Evolutionary conservation across 495 filamentous ascomycete species (phyloP).

Genomic region (Aspergillus steynii): DNA sequence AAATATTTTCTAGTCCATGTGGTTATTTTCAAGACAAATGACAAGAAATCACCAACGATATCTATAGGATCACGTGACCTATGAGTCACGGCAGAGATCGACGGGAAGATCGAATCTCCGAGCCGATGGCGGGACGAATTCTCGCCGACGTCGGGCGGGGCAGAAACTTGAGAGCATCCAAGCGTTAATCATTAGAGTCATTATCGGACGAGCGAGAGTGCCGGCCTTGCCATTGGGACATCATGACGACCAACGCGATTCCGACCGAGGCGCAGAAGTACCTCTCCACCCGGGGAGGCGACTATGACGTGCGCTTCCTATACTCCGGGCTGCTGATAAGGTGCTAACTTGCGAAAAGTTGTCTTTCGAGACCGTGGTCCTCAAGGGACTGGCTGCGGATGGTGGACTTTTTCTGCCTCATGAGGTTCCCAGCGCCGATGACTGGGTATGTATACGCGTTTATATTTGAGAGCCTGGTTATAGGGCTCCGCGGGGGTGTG

Average conservation of each 20-base stretch:
- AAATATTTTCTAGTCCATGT: not conserved
- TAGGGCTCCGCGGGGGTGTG: not conserved
- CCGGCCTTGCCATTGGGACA: not conserved
- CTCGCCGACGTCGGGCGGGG: slow-evolving; percentile 12
- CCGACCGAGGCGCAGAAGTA: slow-evolving; percentile 66
- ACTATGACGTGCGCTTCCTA: slow-evolving; percentile 61
- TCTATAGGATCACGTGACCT: not conserved
- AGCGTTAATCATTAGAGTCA: not conserved
- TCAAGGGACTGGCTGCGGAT: slow-evolving; percentile 87
- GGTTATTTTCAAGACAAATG: not conserved
- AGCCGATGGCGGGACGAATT: slow-evolving; percentile 5
- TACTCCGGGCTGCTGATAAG: not conserved
- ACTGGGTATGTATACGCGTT: slow-evolving; percentile 45
- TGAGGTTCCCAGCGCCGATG: slow-evolving; percentile 53
- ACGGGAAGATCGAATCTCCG: slow-evolving; percentile 3
- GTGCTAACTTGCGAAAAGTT: slow-evolving; percentile 50
- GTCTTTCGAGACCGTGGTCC: slow-evolving; percentile 86
- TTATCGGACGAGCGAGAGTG: not conserved
- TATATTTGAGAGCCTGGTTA: not conserved
- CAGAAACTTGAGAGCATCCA: not conserved
- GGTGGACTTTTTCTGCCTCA: slow-evolving; percentile 91
- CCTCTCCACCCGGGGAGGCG: slow-evolving; percentile 76
- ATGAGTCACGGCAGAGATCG: not conserved
- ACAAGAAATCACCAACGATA: not conserved
- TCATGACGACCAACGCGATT: slow-evolving; percentile 4